Evolutionary conservation across 371 early-diverging fungal genomes (phyloP), one percentile per base, ranked within the genome.

Genomic region (Mucor velutinosus): DNA sequence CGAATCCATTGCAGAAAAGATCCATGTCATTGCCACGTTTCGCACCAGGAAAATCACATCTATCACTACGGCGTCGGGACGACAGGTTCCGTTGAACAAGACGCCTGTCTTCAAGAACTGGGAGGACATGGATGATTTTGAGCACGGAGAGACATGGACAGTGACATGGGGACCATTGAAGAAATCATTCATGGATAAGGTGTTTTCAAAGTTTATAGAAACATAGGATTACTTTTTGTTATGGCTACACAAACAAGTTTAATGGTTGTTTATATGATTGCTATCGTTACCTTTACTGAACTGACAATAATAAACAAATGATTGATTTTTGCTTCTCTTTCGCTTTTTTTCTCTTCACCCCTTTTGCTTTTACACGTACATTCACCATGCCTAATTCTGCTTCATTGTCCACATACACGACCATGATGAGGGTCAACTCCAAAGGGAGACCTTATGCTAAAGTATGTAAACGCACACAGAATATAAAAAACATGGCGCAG

Each of bases 131-230:
- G 69, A 67, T 4, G 27, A 47, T 25, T 81, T 78, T 57, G 29
- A 73, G 27, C 39, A 81, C 41, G 81, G 81, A 11, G 78, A 81
- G 43, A 67, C 58, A 25, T 81, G 81, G 81, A 61, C 73, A 37
- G 75, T 30, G 5, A 56, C 55, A 55, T 81, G 51, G 71, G 58
- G 58, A 1, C 35, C 43, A 5, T 49, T 59, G 21, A 58, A 65
- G 33, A 41, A n/a, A 56, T 64, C 64, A 17, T 55, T 55, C 15
- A 17, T 55, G 55, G 55, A 55, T 25, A 29, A 29, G 17, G 25
- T 55, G 29, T 25, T 57, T 12, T 30, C 57, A 57, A 57, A 30
- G 15, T 57, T 32, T 57, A 57, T 32, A 57, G 11, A 32, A 33
- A 19, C 57, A 7, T 57, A 32, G 11, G 7, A 7, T 35, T 1